Conservation (phyloP, 345 rosid species). For the Capsella bursapastoris region DNA sequence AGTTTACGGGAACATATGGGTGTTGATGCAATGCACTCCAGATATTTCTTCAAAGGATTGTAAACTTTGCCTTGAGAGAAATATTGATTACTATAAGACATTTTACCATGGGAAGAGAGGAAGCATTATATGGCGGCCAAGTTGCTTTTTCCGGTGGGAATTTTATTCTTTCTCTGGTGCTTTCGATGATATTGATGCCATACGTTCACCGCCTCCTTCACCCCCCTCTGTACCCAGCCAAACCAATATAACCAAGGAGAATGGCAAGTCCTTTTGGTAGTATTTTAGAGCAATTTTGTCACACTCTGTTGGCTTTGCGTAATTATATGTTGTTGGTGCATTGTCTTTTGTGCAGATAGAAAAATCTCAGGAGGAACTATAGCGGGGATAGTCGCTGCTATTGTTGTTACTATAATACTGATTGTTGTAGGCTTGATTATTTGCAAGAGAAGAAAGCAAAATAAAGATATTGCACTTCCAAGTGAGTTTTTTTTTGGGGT, state of each 20-base stretch:
- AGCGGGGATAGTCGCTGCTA: constrained; percentile 1
- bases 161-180: constrained; percentile 34
- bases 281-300: not conserved
- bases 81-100: not conserved
- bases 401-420: constrained; percentile 24
- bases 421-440: constrained; percentile 20
- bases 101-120: constrained; percentile 30
- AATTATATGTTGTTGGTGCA: not conserved
- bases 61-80: constrained; percentile 12
- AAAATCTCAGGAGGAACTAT: not conserved
- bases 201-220: not conserved
- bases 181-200: constrained; percentile 20
- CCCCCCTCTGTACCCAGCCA: no score
- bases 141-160: constrained; percentile 47
- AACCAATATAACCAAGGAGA: constrained; percentile 5
- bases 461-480: not conserved
- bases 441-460: constrained; percentile 21
- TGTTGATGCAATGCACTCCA: constrained; percentile 39
- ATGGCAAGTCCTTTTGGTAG: constrained; percentile 17
- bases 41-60: constrained; percentile 36
- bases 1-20: constrained; percentile 12
- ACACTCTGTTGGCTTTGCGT: not conserved
- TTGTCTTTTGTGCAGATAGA: constrained; percentile 7
- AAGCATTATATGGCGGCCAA: constrained; percentile 30
- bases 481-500: constrained; percentile 28